These are phyloP conservation scores for Batrachochytrium dendrobatidis DNA, from an alignment of 371 early-diverging fungal species.

Conservation along the genomic window DNA sequence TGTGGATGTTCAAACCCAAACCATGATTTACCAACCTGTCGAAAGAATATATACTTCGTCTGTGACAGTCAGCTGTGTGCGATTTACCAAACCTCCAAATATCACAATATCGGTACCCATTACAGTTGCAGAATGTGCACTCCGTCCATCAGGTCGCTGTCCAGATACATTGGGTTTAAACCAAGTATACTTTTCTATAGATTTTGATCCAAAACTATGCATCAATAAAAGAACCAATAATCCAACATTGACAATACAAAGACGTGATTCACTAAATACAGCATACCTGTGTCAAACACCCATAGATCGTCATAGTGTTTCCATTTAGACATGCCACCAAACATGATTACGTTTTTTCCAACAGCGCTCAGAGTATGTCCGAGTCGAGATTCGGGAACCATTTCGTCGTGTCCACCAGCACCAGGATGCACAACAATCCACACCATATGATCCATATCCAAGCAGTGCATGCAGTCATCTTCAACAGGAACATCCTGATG, in stretches of 20 bases:
- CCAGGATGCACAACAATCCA: conserved; percentile 11
- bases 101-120: conserved; percentile 4
- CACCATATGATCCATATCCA: conserved; percentile 12
- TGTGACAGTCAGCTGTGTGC: conserved; percentile 3
- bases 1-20: background rate
- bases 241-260: background rate
- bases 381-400: conserved; percentile 36
- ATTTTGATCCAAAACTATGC: background rate
- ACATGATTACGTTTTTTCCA: conserved; percentile 45
- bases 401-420: background rate
- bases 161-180: conserved; percentile 5
- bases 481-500: conserved; percentile 5
- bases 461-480: conserved; percentile 14
- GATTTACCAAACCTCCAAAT: conserved; percentile 12
- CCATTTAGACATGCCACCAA: conserved; percentile 49
- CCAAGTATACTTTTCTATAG: conserved; percentile 12
- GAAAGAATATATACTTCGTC: conserved; percentile 14
- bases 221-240: background rate
- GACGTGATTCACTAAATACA: background rate
- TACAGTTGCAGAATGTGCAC: conserved; percentile 14
- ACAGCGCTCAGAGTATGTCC: conserved; percentile 53
- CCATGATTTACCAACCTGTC: conserved; percentile 9
- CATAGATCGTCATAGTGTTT: conserved; percentile 48
- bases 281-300: conserved; percentile 54
- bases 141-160: conserved; percentile 6